A percentile compares a stretch with the other conserved stretches of the same genome.
Conservation (phyloP, 139 green algal species). For the Dunaliella sp. region DNA sequence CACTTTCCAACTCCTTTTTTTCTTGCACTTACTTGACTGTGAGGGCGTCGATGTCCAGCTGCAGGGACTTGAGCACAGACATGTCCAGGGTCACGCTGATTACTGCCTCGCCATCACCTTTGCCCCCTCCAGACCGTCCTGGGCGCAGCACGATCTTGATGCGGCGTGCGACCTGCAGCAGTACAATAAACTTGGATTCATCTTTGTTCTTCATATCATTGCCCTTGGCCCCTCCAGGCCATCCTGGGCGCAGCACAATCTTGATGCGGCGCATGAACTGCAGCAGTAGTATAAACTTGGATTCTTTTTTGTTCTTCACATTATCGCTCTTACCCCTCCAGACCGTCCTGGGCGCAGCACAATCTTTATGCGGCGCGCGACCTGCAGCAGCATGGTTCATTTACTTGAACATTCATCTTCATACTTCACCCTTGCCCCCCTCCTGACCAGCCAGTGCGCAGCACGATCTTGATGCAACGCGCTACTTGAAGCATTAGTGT, state of each 20-base stretch:
- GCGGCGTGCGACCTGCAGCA: conserved; percentile 11
- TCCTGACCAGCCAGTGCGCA: conserved; percentile 17
- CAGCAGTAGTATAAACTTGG: no score
- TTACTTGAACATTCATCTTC: no score
- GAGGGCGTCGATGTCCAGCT: conserved; percentile 72
- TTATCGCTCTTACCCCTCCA: neutral
- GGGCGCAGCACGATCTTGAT: conserved; percentile 53
- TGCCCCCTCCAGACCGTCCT: neutral
- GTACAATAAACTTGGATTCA: no score
- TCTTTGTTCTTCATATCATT: no score
- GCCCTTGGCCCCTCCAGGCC: neutral
- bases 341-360: conserved; percentile 34
- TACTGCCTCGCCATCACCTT: conserved; percentile 29
- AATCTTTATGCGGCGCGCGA: conserved; percentile 41
- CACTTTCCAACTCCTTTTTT: no score
- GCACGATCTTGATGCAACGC: conserved; percentile 50
- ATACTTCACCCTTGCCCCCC: neutral
- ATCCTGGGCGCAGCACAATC: conserved; percentile 40
- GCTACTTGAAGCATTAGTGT: neutral
- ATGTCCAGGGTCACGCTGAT: conserved; percentile 70
- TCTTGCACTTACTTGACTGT: conserved; percentile 45
- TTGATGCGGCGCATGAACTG: conserved; percentile 37
- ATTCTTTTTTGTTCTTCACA: no score
- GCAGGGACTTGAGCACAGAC: conserved; percentile 57
- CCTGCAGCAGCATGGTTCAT: no score